Base-by-base conservation (phyloP, 345 rosid genomes). In the Odontarrhena argentea region DNA sequence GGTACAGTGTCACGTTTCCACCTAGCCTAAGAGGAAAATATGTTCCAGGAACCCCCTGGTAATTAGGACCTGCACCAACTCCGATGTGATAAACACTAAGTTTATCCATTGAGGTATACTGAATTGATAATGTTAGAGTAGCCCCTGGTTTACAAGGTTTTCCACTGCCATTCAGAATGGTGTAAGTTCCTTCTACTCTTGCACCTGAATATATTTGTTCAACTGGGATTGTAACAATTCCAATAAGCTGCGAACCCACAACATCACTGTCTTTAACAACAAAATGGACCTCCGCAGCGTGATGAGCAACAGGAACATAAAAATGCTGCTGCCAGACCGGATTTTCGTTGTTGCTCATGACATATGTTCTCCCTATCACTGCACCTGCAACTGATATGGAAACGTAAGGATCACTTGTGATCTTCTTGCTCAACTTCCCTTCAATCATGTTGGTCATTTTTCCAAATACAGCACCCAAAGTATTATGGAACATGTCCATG, bases 361-460 rank as follows among this genome's bases (percentile, higher is more conserved):
- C 98, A 62, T 66, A 90, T 26, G 98, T 93, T 80, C 97, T 79
- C 51, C 96, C 97, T 30, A 90, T 55, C 15, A 88, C 91, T 7
- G 98, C 96, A 74, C 28, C 52, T 7, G 78, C 63, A 52, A 93
- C 74, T 1, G 90, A 67, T 18, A 93, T 77, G 7, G 98, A 75
- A 54, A 93, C 94, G 24, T 93, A 93, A 47, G 98, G 98, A 78
- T 93, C 98, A 51, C 98, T 93, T 1, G 98, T 93, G 54, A 86
- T 79, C 79, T 78, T 87, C 54, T 55, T 64, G 71, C 34, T 69
- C 68, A 82, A 43, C 41, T 75, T 83, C 5, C 83, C 88, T 78
- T 84, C 96, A 58, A 84, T 65, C 36, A 70, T 81, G 58, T 43
- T 76, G 35, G 69, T 40, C 44, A 81, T 50, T 70, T 37, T 79